Conservation (phyloP, 768 basidiomycete genomes). For the Boletus sp. region DNA sequence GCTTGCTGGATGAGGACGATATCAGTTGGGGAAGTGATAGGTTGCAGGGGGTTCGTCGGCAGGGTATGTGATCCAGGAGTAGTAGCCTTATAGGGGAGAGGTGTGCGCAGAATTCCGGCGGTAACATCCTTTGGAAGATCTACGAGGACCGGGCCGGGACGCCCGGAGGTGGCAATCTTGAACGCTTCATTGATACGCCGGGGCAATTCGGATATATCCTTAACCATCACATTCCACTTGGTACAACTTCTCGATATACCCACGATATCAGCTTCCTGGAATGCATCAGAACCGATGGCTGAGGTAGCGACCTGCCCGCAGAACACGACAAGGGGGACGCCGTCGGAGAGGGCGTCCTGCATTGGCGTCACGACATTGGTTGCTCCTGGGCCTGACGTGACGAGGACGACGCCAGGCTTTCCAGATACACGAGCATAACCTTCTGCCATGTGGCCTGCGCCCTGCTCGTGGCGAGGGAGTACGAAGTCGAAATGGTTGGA, state of each 20-base stretch:
- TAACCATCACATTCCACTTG: slow-evolving; percentile 99
- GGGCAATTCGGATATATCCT: slow-evolving; percentile 92
- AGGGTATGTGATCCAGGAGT: slow-evolving; percentile 80
- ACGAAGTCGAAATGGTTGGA: slow-evolving; percentile 94
- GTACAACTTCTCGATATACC: slow-evolving; percentile 97
- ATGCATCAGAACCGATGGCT: slow-evolving; percentile 98
- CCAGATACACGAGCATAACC: slow-evolving; percentile 98
- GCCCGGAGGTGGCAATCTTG: slow-evolving; percentile 96
- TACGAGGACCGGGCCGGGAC: slow-evolving; percentile 96
- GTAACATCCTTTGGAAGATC: slow-evolving; percentile 99
- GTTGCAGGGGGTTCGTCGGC: slow-evolving; percentile 69
- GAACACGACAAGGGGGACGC: slow-evolving; percentile 93
- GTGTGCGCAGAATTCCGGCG: slow-evolving; percentile 81
- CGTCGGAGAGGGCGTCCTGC: slow-evolving; percentile 96
- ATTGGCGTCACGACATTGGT: slow-evolving; percentile 98
- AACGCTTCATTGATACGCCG: slow-evolving; percentile 98
- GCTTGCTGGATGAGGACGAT: slow-evolving; percentile 72
- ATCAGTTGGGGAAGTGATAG: slow-evolving; percentile 59
- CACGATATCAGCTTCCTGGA: slow-evolving; percentile 97
- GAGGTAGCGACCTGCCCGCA: slow-evolving; percentile 98
- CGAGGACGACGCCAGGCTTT: slow-evolving; percentile 95
- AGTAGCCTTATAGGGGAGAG: slow-evolving; percentile 83
- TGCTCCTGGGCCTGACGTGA: slow-evolving; percentile 96
- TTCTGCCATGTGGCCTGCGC: slow-evolving; percentile 98
- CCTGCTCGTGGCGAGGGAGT: slow-evolving; percentile 95